Conservation (phyloP, 1,284 basidiomycete genomes). For the Bondarzewia mesenterica region DNA sequence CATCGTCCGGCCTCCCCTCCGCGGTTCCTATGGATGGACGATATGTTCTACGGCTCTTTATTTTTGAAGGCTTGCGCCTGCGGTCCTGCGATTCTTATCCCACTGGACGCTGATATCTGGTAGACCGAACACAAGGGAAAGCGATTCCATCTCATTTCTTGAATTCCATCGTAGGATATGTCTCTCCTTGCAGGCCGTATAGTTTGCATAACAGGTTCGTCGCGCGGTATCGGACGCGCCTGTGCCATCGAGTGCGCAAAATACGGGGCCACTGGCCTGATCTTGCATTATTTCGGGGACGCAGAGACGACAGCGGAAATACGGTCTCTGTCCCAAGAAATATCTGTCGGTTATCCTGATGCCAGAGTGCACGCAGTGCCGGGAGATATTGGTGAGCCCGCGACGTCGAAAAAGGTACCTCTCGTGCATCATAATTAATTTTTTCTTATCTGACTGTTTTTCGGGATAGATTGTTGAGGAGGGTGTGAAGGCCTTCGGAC, state of each 20-base stretch:
- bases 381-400: constrained; percentile 60
- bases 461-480: constrained; percentile 46
- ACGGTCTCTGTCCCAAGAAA: constrained; percentile 33
- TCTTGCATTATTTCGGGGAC: constrained; percentile 69
- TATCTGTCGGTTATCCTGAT: constrained; percentile 28
- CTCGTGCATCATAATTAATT: background rate
- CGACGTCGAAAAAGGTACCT: constrained; percentile 52
- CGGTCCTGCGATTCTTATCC: too few relatives aligned
- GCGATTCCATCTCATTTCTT: too few relatives aligned
- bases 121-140: too few relatives aligned
- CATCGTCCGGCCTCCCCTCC: background rate
- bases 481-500: constrained; percentile 49
- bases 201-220: constrained; percentile 69
- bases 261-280: constrained; percentile 60
- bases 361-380: constrained; percentile 36
- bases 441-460: background rate
- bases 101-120: too few relatives aligned
- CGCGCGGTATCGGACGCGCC: constrained; percentile 77
- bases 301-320: constrained; percentile 46
- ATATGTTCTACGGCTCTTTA: too few relatives aligned
- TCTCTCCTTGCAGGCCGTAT: constrained; percentile 52
- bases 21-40: too few relatives aligned
- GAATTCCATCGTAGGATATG: too few relatives aligned
- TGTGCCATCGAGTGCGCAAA: constrained; percentile 57
- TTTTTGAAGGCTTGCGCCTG: too few relatives aligned